Percentiles rank a stretch among this genome's conserved stretches.
These are phyloP conservation scores for Aspergillus bridgeri DNA, from an alignment of 495 filamentous ascomycete species.

Conservation along the genomic window DNA sequence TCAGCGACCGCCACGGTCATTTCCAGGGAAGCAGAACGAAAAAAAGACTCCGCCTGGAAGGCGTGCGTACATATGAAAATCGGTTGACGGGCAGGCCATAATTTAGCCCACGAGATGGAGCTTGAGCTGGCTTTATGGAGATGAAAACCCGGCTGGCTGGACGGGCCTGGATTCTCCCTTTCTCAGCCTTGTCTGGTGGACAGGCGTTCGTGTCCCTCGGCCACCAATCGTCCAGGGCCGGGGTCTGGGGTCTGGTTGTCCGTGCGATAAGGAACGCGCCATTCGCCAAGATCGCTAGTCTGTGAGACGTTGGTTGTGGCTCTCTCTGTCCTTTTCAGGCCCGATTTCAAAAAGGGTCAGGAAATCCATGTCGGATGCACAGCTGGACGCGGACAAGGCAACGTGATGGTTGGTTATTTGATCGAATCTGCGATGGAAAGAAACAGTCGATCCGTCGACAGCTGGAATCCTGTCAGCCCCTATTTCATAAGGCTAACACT, in stretches of 20 bases:
- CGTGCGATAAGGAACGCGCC: not conserved
- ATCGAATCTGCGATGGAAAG: too few species aligned
- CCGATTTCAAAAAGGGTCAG: not conserved
- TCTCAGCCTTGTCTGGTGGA: not conserved
- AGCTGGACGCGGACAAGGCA: not conserved
- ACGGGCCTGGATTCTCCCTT: not conserved
- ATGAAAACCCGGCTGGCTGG: not conserved
- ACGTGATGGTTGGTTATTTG: not conserved
- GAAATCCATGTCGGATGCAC: not conserved
- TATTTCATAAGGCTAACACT: not conserved
- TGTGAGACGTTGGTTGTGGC: not conserved
- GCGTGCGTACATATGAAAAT: not conserved
- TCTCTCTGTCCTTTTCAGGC: not conserved
- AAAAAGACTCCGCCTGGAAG: not conserved
- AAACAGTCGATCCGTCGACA: too few species aligned
- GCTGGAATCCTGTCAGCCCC: not conserved
- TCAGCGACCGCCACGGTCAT: not conserved
- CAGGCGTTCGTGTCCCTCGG: not conserved
- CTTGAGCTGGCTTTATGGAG: not conserved
- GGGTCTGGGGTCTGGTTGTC: not conserved
- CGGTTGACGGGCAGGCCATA: not conserved
- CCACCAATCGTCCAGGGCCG: not conserved
- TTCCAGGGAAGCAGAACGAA: not conserved
- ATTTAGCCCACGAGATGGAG: not conserved
- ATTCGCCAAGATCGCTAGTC: not conserved